Conservation (phyloP, 2,329 filamentous ascomycete genomes). For the Colletotrichum sp. region DNA sequence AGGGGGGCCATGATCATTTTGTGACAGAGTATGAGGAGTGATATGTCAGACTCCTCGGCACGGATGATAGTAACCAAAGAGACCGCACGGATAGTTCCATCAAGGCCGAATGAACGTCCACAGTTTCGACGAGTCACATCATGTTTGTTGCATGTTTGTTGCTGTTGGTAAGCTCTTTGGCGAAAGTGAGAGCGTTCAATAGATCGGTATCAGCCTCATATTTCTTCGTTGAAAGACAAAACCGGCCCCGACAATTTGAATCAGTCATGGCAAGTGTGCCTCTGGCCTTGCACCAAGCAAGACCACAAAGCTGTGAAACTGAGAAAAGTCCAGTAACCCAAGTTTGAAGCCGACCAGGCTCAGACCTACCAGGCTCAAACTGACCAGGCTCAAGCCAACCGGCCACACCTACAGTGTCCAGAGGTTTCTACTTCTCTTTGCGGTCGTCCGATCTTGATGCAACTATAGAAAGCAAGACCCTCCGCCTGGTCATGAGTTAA, state of each 20-base stretch:
- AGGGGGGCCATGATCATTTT: background rate
- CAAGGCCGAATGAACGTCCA: rapidly evolving
- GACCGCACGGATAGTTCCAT: rapidly evolving
- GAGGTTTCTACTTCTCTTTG: background rate
- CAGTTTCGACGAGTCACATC: background rate
- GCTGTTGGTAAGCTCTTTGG: background rate
- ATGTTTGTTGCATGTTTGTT: background rate
- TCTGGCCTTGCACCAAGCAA: background rate
- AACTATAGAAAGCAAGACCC: background rate
- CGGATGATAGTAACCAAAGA: background rate
- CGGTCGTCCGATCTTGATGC: background rate
- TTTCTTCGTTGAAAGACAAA: background rate
- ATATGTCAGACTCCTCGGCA: background rate
- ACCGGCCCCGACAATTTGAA: background rate
- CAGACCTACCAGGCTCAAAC: background rate
- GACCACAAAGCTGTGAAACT: background rate
- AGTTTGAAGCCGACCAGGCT: background rate
- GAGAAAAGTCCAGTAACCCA: background rate
- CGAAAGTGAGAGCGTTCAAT: background rate
- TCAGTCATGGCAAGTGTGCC: background rate
- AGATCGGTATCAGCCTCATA: background rate
- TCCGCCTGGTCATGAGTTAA: background rate
- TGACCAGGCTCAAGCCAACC: background rate
- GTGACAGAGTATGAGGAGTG: background rate
- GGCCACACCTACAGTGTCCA: background rate